Base-by-base conservation (phyloP, 257 asterid species). In the Dorcoceras hygrometricum region DNA sequence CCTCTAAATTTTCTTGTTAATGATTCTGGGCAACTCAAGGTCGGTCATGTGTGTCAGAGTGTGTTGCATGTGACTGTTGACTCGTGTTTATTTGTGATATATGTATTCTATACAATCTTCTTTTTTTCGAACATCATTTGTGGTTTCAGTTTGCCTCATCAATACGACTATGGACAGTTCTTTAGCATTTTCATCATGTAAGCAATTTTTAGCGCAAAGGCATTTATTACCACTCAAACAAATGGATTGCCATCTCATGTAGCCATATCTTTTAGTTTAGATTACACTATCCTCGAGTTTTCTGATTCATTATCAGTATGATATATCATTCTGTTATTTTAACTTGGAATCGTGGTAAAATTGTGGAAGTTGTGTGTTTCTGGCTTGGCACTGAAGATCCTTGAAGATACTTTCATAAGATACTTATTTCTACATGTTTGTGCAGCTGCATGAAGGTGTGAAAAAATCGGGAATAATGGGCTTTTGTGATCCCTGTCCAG, bases 401-500 rank as follows among this genome's bases (percentile, higher is more conserved):
- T 55, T 26, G 61, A 34, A 18, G 8, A 31, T 32, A 39, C 50
- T 39, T 39, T 39, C n/a, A 39, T 39, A 11, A 11, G 29, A 9
- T 59, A 48, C 48, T 39, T 70, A 54, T 31, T 27, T 10, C 14
- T 51, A 46, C 55, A 20, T 59, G 59, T 71, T 46, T 72, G 32
- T 80, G 80, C 88, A 94, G 99, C 89, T 94, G 25, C 97, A 94
- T 23, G 90, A 80, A 54, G 96, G 98, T 39, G 93, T 91, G 56
- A 91, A 89, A 79, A 91, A 90, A 75, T 90, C 96, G 0, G 98
- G 99, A 68, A 91, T 94, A 59, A 94, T 94, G 98, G 99, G 99
- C n/a, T 94, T 87, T 71, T 94, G 98, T 16, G 98, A 94, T 87
- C 96, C 98, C 80, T 94, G 91, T 69, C 98, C 99, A 0, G 96